Conservation (phyloP, 805 yeast species). For the Maudiozyma barnettii region DNA sequence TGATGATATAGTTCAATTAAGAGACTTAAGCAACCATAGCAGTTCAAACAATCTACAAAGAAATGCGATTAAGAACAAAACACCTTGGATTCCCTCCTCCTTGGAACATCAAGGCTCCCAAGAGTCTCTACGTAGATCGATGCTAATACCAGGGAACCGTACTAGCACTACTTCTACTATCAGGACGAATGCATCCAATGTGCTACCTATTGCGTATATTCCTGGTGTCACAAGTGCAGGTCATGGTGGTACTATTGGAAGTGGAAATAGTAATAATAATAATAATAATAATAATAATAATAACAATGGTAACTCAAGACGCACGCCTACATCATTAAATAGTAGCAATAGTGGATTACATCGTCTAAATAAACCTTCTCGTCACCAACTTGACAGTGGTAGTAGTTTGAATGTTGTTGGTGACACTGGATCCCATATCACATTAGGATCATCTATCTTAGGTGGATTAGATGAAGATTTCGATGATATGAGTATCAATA, state of each 20-base stretch:
- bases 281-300: neutral
- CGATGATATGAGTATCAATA: constrained; percentile 2
- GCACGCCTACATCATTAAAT: neutral
- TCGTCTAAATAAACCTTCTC: no score
- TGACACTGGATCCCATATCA: constrained; percentile 28
- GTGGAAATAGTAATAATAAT: neutral
- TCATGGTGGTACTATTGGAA: neutral
- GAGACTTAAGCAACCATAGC: neutral
- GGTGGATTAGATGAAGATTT: constrained; percentile 30
- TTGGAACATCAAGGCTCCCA: neutral
- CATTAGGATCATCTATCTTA: constrained; percentile 36
- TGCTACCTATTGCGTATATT: constrained; percentile 84
- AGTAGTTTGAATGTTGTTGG: constrained; percentile 9
- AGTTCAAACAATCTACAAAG: neutral
- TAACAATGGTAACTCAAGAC: neutral
- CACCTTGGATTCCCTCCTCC: no score
- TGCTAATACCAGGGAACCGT: constrained; percentile 16
- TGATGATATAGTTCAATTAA: neutral
- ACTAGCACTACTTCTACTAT: constrained; percentile 47
- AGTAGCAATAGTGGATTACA: neutral
- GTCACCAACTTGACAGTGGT: neutral
- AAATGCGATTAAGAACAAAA: neutral
- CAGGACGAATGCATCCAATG: constrained; percentile 73
- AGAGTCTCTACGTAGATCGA: neutral
- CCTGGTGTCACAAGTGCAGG: constrained; percentile 66